phyloP scores from a whole-genome alignment of 345 rosid genomes.

The Bretschneidera sinensis region DNA sequence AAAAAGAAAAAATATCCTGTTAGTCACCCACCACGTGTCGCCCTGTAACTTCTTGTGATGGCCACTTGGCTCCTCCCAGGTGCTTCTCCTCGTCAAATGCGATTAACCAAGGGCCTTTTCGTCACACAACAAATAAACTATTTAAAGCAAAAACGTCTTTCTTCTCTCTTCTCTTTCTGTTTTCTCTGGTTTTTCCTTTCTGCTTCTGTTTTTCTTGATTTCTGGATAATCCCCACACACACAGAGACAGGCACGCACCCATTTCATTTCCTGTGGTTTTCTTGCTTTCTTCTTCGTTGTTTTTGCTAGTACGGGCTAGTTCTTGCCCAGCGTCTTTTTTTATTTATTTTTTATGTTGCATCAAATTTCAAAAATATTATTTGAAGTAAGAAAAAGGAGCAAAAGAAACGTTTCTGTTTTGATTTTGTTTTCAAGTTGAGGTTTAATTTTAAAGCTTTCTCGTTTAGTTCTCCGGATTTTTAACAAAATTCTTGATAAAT shows the following conservation, averaged over 20 bases:
- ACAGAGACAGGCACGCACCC: too few relatives aligned
- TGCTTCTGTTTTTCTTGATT: neutral
- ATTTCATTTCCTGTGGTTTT: slow-evolving; percentile 8
- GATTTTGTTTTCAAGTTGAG: slow-evolving; percentile 12
- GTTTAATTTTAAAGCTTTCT: neutral
- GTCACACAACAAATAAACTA: slow-evolving; percentile 16
- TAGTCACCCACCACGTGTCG: slow-evolving; percentile 64
- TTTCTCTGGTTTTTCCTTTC: too few relatives aligned
- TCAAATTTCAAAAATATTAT: neutral
- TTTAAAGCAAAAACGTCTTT: neutral
- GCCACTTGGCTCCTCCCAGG: slow-evolving; percentile 63
- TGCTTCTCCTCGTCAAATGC: slow-evolving; percentile 2
- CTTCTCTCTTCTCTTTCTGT: slow-evolving; percentile 4
- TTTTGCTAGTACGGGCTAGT: slow-evolving; percentile 19
- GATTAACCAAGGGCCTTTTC: slow-evolving; percentile 22
- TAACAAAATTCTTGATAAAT: neutral
- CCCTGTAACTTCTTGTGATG: slow-evolving; percentile 30
- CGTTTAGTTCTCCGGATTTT: neutral
- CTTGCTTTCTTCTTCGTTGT: slow-evolving; percentile 11
- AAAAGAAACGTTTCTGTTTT: slow-evolving; percentile 6
- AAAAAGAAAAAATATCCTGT: slow-evolving; percentile 2
- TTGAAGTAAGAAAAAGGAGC: neutral
- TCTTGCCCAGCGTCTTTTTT: neutral
- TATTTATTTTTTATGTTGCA: neutral
- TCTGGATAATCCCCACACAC: neutral